These are phyloP conservation scores for Vigna reflexopilosa DNA, from an alignment of 306 rosid species.

Conservation along the genomic window DNA sequence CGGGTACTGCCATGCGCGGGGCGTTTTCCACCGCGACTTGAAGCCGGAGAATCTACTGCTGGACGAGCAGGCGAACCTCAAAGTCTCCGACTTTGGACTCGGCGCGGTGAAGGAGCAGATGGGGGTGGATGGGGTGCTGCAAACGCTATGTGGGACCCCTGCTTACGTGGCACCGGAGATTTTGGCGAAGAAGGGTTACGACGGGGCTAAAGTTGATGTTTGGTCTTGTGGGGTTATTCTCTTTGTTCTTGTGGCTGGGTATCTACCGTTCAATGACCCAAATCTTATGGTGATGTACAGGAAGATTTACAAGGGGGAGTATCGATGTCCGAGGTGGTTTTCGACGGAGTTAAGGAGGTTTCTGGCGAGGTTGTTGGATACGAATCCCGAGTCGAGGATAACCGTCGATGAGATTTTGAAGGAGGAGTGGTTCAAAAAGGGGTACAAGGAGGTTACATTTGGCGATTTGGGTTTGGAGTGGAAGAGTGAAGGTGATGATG, in stretches of 20 bases:
- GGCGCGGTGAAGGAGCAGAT: conserved; percentile 67
- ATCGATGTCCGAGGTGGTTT: conserved; percentile 71
- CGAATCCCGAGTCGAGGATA: conserved; percentile 65
- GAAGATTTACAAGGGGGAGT: conserved; percentile 76
- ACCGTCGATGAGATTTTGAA: conserved; percentile 59
- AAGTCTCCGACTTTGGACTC: conserved; percentile 79
- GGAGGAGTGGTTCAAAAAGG: conserved; percentile 75
- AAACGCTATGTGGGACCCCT: conserved; percentile 85
- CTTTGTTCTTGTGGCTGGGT: conserved; percentile 70
- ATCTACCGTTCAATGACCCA: conserved; percentile 76
- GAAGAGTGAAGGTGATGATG: conserved; percentile 35
- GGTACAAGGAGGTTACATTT: conserved; percentile 50
- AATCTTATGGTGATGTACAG: conserved; percentile 75
- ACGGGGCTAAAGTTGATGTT: conserved; percentile 75
- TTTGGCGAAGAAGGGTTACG: conserved; percentile 71
- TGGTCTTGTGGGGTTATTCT: conserved; percentile 79
- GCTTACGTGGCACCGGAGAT: conserved; percentile 93
- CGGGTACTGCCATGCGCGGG: conserved; percentile 71
- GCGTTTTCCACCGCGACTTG: conserved; percentile 76
- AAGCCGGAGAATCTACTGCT: conserved; percentile 75
- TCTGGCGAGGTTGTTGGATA: conserved; percentile 61
- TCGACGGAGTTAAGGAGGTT: conserved; percentile 64
- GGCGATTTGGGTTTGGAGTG: conserved; percentile 23
- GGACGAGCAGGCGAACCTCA: conserved; percentile 60
- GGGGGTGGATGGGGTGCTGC: conserved; percentile 65